These are phyloP conservation scores for Mentha longifolia DNA, from an alignment of 257 asterid species.

Conservation along the genomic window DNA sequence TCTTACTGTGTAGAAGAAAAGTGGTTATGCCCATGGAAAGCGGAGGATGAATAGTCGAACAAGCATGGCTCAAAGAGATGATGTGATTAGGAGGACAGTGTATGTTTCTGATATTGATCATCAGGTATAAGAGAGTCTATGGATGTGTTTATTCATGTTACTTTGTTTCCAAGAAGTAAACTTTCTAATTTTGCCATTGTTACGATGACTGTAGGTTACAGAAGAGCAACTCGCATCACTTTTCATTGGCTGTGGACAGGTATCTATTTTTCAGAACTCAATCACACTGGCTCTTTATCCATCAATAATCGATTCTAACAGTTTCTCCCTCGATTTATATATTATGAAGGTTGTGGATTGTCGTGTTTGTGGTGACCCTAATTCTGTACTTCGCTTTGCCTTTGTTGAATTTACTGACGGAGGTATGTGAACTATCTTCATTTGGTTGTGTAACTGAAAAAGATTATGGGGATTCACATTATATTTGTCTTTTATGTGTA, in stretches of 20 bases:
- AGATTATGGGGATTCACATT: constrained; percentile 22
- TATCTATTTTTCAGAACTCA: constrained; percentile 29
- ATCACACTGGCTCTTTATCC: constrained; percentile 28
- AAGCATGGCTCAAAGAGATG: constrained; percentile 71
- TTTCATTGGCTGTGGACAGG: constrained; percentile 72
- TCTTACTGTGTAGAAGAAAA: constrained; percentile 52
- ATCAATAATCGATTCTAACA: constrained; percentile 16
- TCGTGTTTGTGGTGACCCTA: constrained; percentile 77
- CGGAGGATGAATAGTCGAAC: constrained; percentile 61
- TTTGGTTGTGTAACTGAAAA: constrained; percentile 10
- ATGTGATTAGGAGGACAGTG: constrained; percentile 74
- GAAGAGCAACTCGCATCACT: constrained; percentile 76
- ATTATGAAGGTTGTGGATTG: constrained; percentile 67
- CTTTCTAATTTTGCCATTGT: constrained; percentile 10
- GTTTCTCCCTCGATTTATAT: not conserved
- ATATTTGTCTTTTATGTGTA: constrained; percentile 10
- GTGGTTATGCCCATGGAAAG: constrained; percentile 56
- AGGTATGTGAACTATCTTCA: constrained; percentile 43
- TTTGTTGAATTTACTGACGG: constrained; percentile 70
- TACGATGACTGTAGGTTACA: constrained; percentile 52
- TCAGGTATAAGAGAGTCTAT: constrained; percentile 47
- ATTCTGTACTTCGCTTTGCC: constrained; percentile 72
- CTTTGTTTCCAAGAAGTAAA: not conserved
- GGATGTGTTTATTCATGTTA: not conserved
- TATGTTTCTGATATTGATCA: constrained; percentile 83